Evolutionary conservation across 2,329 filamentous ascomycete genomes (phyloP).

Genomic region (Coleophoma cylindrospora): DNA sequence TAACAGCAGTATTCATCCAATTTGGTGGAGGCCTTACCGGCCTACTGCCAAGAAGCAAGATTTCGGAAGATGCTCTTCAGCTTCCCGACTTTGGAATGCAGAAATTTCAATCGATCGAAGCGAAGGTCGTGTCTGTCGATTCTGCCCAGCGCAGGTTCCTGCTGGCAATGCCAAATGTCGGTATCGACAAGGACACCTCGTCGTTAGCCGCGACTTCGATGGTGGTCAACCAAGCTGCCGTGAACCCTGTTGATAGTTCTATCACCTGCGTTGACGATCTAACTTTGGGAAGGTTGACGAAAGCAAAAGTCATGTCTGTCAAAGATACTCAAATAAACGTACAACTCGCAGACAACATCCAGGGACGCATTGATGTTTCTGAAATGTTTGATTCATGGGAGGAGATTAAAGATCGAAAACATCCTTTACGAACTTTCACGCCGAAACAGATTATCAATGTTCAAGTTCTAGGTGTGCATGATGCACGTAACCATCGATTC

Average conservation of each 20-base stretch:
- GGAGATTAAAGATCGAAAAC: slow-evolving; percentile 76
- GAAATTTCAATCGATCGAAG: slow-evolving; percentile 69
- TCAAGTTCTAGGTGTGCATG: slow-evolving; percentile 80
- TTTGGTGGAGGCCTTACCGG: slow-evolving; percentile 76
- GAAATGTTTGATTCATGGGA: slow-evolving; percentile 88
- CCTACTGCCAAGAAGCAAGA: slow-evolving; percentile 72
- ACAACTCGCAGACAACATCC: slow-evolving; percentile 76
- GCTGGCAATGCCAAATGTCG: slow-evolving; percentile 50
- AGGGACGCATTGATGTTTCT: slow-evolving; percentile 90
- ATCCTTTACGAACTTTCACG: slow-evolving; percentile 71
- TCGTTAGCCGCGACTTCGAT: slow-evolving; percentile 23
- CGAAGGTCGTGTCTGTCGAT: slow-evolving; percentile 70
- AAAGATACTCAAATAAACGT: slow-evolving; percentile 94
- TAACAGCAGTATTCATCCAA: slow-evolving; percentile 80
- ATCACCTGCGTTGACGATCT: slow-evolving; percentile 68
- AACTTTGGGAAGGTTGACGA: slow-evolving; percentile 64
- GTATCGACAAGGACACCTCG: slow-evolving; percentile 40
- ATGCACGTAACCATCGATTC: slow-evolving; percentile 86
- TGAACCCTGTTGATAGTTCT: slow-evolving; percentile 60
- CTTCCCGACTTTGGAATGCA: slow-evolving; percentile 74
- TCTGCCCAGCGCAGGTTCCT: slow-evolving; percentile 64
- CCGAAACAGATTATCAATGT: slow-evolving; percentile 67
- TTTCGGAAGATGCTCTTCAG: slow-evolving; percentile 64
- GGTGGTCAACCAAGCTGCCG: slow-evolving; percentile 32
- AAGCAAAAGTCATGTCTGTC: slow-evolving; percentile 75